Evolutionary conservation across 352 stramenopile genomes (phyloP).

Genomic region (Thraustochytrium sp.): DNA sequence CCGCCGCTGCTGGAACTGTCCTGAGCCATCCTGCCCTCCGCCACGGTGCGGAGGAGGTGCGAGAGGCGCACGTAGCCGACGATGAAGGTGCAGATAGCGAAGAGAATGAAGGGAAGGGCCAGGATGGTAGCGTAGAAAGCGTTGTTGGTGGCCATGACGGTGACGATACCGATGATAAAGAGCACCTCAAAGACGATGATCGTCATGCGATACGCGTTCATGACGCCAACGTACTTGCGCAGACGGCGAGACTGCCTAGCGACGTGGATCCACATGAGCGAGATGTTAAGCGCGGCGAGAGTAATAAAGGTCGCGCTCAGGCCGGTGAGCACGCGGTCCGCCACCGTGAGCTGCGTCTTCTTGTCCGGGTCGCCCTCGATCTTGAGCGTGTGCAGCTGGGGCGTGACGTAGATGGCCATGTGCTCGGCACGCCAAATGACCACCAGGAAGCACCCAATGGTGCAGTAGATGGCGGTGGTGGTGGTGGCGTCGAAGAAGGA

Average conservation of each 20-base stretch:
- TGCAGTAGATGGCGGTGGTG: constrained; percentile 7
- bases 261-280: constrained; percentile 26
- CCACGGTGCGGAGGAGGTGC: neutral
- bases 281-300: constrained; percentile 8
- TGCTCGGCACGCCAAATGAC: neutral
- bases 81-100: constrained; percentile 6
- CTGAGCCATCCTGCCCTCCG: neutral
- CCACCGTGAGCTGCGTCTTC: neutral
- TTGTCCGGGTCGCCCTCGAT: neutral
- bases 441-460: neutral
- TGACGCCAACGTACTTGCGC: neutral
- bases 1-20: too few species aligned
- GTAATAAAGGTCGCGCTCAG: neutral
- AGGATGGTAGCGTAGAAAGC: neutral
- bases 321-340: neutral
- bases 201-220: neutral
- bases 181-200: constrained; percentile 12
- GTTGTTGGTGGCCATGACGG: neutral
- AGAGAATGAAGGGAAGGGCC: constrained; percentile 28
- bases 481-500: neutral
- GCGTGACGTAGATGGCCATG: neutral
- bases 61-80: neutral
- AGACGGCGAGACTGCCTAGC: neutral
- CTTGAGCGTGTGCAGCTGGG: neutral
- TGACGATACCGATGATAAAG: neutral